phyloP scores from a whole-genome alignment of 352 stramenopile species.

The Pythium biforme region DNA sequence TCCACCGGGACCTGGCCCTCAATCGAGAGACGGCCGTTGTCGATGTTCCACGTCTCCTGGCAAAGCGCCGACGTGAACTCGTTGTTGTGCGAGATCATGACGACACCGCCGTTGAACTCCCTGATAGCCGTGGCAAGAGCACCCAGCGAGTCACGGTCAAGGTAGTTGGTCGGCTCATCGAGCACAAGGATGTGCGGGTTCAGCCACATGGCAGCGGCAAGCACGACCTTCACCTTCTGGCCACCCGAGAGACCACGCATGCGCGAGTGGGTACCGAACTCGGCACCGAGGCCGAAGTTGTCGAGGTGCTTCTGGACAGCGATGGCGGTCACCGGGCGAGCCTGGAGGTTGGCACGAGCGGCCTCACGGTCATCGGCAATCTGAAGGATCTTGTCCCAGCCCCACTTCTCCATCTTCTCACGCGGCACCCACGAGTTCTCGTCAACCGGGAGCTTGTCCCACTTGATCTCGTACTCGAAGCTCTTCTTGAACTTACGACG shows the following conservation, averaged over 20 bases:
- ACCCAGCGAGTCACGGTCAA: slow-evolving; percentile 96
- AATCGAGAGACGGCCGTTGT: slow-evolving; percentile 82
- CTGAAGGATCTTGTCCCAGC: slow-evolving; percentile 96
- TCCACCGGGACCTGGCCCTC: slow-evolving; percentile 82
- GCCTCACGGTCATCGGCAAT: slow-evolving; percentile 95
- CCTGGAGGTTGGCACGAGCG: slow-evolving; percentile 90
- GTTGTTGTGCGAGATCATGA: slow-evolving; percentile 98
- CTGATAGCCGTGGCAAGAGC: slow-evolving; percentile 95
- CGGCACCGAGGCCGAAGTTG: slow-evolving; percentile 94
- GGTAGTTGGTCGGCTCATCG: slow-evolving; percentile 96
- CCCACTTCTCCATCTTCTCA: slow-evolving; percentile 96
- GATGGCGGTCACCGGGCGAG: slow-evolving; percentile 92
- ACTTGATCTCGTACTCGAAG: slow-evolving; percentile 98
- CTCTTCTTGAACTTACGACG: slow-evolving; percentile 94
- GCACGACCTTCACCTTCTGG: slow-evolving; percentile 99
- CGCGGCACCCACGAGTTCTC: slow-evolving; percentile 95
- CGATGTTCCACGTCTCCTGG: slow-evolving; percentile 95
- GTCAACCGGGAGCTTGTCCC: slow-evolving; percentile 91
- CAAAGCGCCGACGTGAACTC: slow-evolving; percentile 95
- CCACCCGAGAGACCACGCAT: slow-evolving; percentile 97
- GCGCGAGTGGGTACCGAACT: slow-evolving; percentile 98
- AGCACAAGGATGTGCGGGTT: slow-evolving; percentile 95
- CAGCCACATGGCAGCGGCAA: slow-evolving; percentile 96
- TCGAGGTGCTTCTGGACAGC: slow-evolving; percentile 97
- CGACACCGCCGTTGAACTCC: slow-evolving; percentile 96